Evolutionary conservation across 1,284 basidiomycete species (phyloP), one percentile per base, ranked within the genome.

Genomic region (Ceratobasidium sp.): DNA sequence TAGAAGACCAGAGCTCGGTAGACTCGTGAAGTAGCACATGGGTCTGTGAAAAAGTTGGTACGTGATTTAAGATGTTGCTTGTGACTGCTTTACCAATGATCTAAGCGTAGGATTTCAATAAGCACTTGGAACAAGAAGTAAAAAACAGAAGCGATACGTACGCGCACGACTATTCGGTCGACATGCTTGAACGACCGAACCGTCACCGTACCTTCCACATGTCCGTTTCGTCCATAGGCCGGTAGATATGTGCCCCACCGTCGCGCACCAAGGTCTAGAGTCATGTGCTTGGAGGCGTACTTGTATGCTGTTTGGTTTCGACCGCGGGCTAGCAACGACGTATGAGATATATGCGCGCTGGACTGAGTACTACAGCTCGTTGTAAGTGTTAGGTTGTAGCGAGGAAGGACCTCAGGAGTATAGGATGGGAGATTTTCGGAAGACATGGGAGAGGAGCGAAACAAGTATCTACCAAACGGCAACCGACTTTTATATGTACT

Each of bases 1-100:
- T 46, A 26, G 61, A 33, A n/a, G 60, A 66, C 72, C 72, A 76
- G 23, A 76, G 26, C 61, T 76, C 72, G 15, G 33, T 33, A 3
- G 44, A 51, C 33, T 56, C 33, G 61, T 56, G 44, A 2, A 64
- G 20, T 1, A 76, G 33, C 13, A n/a, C 53, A 23, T 55, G 72
- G 15, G 46, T 76, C 72, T 76, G 72, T 39, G 60, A 76, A 66
- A 76, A 7, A 13, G 60, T 76, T 18, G 72, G 72, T 76, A 76
- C 66, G 13, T 66, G n/a, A 33, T 76, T 76, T 51, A 76, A 23
- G 26, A 76, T 33, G 49, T 76, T 61, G 44, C 72, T 66, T 53
- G 61, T 66, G 39, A 42, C 46, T 12, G 63, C 28, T 76, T 76
- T 76, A 76, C 72, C 72, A 64, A 76, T 64, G n/a, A 76, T 61